Evolutionary conservation across 345 rosid species (phyloP).

Genomic region (Bruguiera gymnorhiza): DNA sequence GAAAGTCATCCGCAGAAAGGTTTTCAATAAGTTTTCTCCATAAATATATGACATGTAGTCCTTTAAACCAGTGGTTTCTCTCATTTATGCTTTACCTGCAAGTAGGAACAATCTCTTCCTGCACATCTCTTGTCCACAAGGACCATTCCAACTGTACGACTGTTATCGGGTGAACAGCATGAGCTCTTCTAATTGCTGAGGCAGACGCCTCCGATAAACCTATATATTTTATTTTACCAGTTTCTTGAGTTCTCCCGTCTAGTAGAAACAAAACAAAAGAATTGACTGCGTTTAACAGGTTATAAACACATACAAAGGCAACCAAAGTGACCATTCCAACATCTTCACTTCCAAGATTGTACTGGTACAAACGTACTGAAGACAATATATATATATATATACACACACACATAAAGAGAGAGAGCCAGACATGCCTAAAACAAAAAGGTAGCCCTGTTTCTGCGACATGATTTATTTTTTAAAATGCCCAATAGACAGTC

Average conservation of each 20-base stretch:
- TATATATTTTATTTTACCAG: constrained; percentile 64
- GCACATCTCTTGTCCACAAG: constrained; percentile 74
- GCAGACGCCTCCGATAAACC: constrained; percentile 80
- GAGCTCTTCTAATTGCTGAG: constrained; percentile 76
- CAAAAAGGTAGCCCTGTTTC: too few species aligned
- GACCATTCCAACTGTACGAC: constrained; percentile 81
- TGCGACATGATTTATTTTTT: too few species aligned
- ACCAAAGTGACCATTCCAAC: too few species aligned
- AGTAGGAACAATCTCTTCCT: constrained; percentile 56
- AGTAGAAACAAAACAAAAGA: not conserved
- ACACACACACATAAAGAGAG: too few species aligned
- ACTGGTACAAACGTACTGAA: too few species aligned
- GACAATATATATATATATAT: too few species aligned
- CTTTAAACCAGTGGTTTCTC: not conserved
- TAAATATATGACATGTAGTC: not conserved
- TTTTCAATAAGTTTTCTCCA: constrained; percentile 23
- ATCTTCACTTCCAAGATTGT: too few species aligned
- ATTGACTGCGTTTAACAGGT: not conserved
- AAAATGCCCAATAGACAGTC: too few species aligned
- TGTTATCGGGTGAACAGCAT: constrained; percentile 70
- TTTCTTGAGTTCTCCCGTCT: constrained; percentile 67
- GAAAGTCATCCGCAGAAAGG: constrained; percentile 34
- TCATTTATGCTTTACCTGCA: constrained; percentile 15
- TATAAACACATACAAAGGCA: not conserved
- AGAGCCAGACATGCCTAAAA: too few species aligned